A percentile compares a stretch with the other conserved stretches of the same genome.
phyloP scores from a whole-genome alignment of 176 grass and related monocot species.

The Avena atlantica region DNA sequence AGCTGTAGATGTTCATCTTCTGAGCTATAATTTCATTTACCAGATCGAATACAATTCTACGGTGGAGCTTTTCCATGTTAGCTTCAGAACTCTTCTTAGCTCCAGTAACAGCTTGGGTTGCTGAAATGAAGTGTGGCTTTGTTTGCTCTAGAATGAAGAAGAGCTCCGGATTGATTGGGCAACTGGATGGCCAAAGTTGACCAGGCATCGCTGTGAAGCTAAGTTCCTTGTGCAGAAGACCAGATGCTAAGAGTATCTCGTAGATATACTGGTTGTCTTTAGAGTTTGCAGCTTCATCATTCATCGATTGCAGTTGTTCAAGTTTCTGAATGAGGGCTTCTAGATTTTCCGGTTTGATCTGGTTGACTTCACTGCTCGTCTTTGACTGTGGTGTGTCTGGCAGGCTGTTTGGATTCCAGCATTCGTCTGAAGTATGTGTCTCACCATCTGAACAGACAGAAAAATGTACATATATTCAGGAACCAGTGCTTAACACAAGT shows the following conservation, averaged over 20 bases:
- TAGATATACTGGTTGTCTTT: conserved; percentile 85
- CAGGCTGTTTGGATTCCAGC: conserved; percentile 65
- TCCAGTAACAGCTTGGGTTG: conserved; percentile 18
- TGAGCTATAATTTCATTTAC: conserved; percentile 76
- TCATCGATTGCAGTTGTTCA: conserved; percentile 61
- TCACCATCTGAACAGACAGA: conserved; percentile 68
- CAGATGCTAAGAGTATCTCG: conserved; percentile 84
- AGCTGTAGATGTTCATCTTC: conserved; percentile 50
- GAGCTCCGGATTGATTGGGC: conserved; percentile 79
- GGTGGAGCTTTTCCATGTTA: conserved; percentile 57
- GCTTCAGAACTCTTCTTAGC: conserved; percentile 39
- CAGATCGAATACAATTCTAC: conserved; percentile 79
- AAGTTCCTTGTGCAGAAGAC: conserved; percentile 66
- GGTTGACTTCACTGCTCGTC: conserved; percentile 56
- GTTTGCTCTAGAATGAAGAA: conserved; percentile 88
- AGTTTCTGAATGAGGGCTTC: conserved; percentile 80
- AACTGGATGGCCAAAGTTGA: conserved; percentile 49
- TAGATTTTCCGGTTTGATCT: conserved; percentile 77
- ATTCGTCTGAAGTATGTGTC: conserved; percentile 80
- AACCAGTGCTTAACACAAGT: conserved; percentile 31
- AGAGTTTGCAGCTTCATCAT: conserved; percentile 53
- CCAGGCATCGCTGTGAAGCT: conserved; percentile 45
- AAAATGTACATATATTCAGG: conserved; percentile 43
- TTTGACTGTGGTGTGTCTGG: conserved; percentile 73
- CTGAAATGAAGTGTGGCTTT: conserved; percentile 45